Evolutionary conservation across 305 asterid species (phyloP).

Genomic region (Plantago coronopus): DNA sequence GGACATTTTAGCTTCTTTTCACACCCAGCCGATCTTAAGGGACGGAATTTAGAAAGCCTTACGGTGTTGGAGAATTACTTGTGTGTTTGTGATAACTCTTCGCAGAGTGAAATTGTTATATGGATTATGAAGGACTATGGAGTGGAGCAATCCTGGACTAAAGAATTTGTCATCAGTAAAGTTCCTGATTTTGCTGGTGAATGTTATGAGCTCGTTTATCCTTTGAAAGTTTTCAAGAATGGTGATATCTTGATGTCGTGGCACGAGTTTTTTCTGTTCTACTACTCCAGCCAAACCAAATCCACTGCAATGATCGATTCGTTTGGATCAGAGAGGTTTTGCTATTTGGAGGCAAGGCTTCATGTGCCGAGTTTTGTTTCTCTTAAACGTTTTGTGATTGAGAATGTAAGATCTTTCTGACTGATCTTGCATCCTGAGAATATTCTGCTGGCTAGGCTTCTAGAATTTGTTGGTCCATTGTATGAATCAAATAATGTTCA

Average conservation of each 20-base stretch:
- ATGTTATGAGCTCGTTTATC: constrained; percentile 20
- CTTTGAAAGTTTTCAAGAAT: constrained; percentile 30
- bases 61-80: constrained; percentile 22
- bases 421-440: too few relatives aligned
- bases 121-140: constrained; percentile 48
- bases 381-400: constrained; percentile 15
- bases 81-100: constrained; percentile 33
- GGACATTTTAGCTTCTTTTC: constrained; percentile 28
- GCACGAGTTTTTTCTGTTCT: constrained; percentile 17
- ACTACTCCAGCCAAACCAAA: constrained; percentile 17
- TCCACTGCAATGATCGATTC: not conserved
- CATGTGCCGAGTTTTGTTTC: constrained; percentile 23
- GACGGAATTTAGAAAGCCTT: constrained; percentile 5
- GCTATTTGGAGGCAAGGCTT: constrained; percentile 11
- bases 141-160: constrained; percentile 34
- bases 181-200: constrained; percentile 3
- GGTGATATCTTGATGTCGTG: constrained; percentile 40
- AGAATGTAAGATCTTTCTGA: not conserved
- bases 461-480: too few relatives aligned
- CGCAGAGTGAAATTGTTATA: constrained; percentile 23
- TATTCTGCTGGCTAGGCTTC: too few relatives aligned
- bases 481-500: too few relatives aligned
- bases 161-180: constrained; percentile 25
- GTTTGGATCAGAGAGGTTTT: not conserved
- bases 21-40: constrained; percentile 23